Base-by-base conservation (phyloP, 345 rosid genomes). In the Ceriops decandra region DNA sequence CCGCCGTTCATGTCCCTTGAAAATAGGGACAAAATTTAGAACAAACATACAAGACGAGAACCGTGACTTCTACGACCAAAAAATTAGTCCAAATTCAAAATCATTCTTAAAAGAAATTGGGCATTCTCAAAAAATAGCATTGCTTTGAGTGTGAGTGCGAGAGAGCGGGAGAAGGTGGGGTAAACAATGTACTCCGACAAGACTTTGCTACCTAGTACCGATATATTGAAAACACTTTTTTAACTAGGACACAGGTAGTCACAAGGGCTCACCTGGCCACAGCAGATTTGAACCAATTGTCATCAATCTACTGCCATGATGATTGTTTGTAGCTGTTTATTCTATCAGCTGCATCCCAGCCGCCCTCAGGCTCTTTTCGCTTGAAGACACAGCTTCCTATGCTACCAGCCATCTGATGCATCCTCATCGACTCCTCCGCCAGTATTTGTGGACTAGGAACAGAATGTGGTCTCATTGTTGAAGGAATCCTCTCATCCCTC, bases 351-450 rank as follows among this genome's bases (percentile, higher is more conserved):
- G 6, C 28, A 66, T 92, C 98, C 97, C 96, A 86, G 46, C 97
- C 90, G 20, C 95, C 96, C 1, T 91, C 99, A 24, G 96, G 92
- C 54, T 95, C 98, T 72, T 88, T 95, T 77, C 95, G 90, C 85
- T 86, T 95, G 47, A 84, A 74, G 60, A 75, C 35, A 52, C 70
- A 22, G 59, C 59, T 56, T 20, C 59, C 59, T 27, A 67, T 56
- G 46, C 73, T 52, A n/a, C 91, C 84, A 56, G 88, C 83, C 10
- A 86, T 64, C 66, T 82, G 68, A 82, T 81, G 91, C 77, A 88
- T 83, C 81, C 92, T 86, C 63, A 86, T 75, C 72, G 84, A 91
- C 65, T 90, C 97, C 60, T 89, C 96, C 6, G 81, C 65, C 63
- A 81, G 69, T 27, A 82, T 77, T 71, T 84, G 90, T 4, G 91